Evolutionary conservation across 2,329 filamentous ascomycete genomes (phyloP).

Genomic region (Dactylellina leptospora): DNA sequence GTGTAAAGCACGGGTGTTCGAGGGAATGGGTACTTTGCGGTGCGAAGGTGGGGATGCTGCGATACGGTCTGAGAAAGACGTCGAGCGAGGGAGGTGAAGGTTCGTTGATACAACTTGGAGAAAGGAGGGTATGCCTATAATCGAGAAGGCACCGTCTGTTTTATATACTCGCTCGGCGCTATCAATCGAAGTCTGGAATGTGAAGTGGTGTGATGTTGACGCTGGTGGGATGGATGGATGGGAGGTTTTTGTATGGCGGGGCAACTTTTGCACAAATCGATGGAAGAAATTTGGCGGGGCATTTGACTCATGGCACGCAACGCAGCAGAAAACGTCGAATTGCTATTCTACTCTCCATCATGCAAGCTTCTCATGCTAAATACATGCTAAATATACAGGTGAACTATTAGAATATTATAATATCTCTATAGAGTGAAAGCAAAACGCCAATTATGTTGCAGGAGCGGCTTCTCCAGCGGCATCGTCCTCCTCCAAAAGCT

Average conservation of each 20-base stretch:
- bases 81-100: conserved; percentile 20
- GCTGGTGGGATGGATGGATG: conserved; percentile 11
- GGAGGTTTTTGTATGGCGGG: conserved; percentile 50
- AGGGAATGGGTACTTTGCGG: not conserved
- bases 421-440: conserved; percentile 26
- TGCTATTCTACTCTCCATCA: not conserved
- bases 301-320: conserved; percentile 33
- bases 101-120: conserved; percentile 29
- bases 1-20: conserved; percentile 7
- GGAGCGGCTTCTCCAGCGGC: conserved; percentile 66
- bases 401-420: not conserved
- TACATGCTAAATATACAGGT: not conserved
- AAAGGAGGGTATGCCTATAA: not conserved
- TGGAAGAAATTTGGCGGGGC: conserved; percentile 52
- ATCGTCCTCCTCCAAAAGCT: conserved; percentile 92
- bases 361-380: no score
- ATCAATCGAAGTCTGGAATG: not conserved
- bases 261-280: conserved; percentile 5
- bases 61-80: conserved; percentile 35
- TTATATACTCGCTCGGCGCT: not conserved
- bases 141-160: not conserved
- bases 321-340: not conserved
- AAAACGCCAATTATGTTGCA: conserved; percentile 52
- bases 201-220: conserved; percentile 12
- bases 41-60: not conserved